These are phyloP conservation scores for Lactarius pseudohatsudake DNA, from an alignment of 768 basidiomycete species.

Conservation along the genomic window DNA sequence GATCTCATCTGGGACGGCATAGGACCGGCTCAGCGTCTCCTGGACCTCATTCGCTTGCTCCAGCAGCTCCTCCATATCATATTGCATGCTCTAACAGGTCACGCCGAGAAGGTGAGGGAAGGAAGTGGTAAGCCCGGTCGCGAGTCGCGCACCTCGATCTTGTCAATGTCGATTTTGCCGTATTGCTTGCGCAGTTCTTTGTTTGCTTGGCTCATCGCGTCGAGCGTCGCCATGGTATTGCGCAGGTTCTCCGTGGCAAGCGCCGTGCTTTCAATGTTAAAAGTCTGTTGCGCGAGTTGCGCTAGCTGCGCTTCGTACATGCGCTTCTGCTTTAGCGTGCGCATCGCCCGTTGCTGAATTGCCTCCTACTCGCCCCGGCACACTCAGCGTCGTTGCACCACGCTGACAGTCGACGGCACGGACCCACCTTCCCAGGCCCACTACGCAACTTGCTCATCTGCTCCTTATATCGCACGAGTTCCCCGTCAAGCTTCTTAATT, in stretches of 20 bases:
- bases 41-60: slow-evolving; percentile 99
- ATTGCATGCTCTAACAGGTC: slow-evolving; percentile 78
- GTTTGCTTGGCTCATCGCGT: slow-evolving; percentile 94
- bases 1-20: slow-evolving; percentile 95
- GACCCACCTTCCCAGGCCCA: slow-evolving; percentile 89
- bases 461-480: slow-evolving; percentile 87
- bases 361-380: slow-evolving; percentile 57
- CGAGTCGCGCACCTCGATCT: slow-evolving; percentile 78
- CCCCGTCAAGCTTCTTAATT: slow-evolving; percentile 93
- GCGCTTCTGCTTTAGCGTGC: slow-evolving; percentile 91
- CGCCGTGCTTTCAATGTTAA: slow-evolving; percentile 97
- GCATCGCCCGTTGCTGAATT: slow-evolving; percentile 90
- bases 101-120: neutral
- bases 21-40: slow-evolving; percentile 88
- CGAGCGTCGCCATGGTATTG: slow-evolving; percentile 98
- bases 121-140: neutral
- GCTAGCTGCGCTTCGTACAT: slow-evolving; percentile 93
- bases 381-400: neutral
- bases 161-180: slow-evolving; percentile 95
- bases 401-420: neutral
- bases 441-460: slow-evolving; percentile 93
- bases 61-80: slow-evolving; percentile 96
- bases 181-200: slow-evolving; percentile 97
- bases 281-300: slow-evolving; percentile 91
- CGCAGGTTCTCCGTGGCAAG: slow-evolving; percentile 97